Evolutionary conservation across 2,329 filamentous ascomycete genomes (phyloP), one percentile per base, ranked within the genome.

Genomic region (Pseudocercospora macadamiae): DNA sequence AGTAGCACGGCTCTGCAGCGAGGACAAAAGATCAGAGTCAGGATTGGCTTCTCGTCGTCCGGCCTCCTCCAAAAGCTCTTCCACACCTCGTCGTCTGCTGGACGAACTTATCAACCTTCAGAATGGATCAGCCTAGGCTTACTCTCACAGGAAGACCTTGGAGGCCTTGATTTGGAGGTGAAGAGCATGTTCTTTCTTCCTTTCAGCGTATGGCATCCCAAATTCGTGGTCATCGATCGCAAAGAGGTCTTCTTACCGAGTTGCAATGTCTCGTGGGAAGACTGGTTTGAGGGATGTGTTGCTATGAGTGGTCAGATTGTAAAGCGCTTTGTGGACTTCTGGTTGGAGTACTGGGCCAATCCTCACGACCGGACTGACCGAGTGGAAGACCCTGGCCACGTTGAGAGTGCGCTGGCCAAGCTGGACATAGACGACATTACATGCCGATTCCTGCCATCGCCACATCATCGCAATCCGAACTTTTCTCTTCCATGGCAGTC

Each of bases 171-270:
- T 53, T 69, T 96, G 30, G 78, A 81, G 0, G 84, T 92, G 56
- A 93, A 91, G 77, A 91, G 86, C 62, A 79, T 93, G 6, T 96
- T 96, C 73, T 86, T 93, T 62, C 78, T 87, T 2, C 91, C 91
- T 0, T 86, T 95, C 60, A 91, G 89, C 68, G 88, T 96, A n/a
- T 89, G 95, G 86, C 91, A 96, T 70, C 88, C 90, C 0, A 96
- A 96, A 68, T 93, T 90, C 66, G 80, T 93, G 34, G 80, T 95
- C 12, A 74, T 93, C 1, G 91, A 96, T 71, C 82, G 87, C 0
- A 73, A 78, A 28, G 80, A 76, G 2, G 88, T 88, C 0, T 87
- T 88, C 67, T 73, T 95, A 8, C 90, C 90, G 0, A 91, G 88
- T 66, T 93, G 89, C 73, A 96, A 96, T 66, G 85, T 96, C 3